Evolutionary conservation across 75 land plant genomes (phyloP), one percentile per base, ranked within the genome.

Genomic region (Pinus tabuliformis): DNA sequence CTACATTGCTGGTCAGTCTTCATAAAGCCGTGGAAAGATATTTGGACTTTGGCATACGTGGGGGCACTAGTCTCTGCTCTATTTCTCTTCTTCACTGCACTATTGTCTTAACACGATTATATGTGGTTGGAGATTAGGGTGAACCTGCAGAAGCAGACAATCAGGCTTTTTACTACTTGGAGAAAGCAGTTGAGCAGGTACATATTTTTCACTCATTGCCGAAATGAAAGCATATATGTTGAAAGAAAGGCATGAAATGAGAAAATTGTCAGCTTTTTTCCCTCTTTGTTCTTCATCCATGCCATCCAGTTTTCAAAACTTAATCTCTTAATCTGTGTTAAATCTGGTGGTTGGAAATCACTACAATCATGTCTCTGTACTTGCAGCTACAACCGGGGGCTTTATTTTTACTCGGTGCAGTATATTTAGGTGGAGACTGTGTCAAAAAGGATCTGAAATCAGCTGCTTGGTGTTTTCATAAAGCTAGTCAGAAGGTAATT

Each of bases 381-480:
- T 76, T 82, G 39, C 81, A 93, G 97, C 76, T 90, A 85, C 94
- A 91, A 82, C 92, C 94, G 75, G 94, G 85, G 62, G 92, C 95
- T 68, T 83, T 94, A 30, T 94, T 89, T 77, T 85, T 94, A 73
- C 82, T 90, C 26, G 97, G 95, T 71, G 78, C 92, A 56, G 83
- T 88, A 42, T 90, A 90, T 78, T 74, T 90, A 63, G 84, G 86
- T 59, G 97, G 97, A 72, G 94, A 89, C 37, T 88, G 81, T 64
- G 85, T 88, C 79, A 83, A 78, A 58, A 81, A 81, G 76, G 92
- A 94, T 78, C 71, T 85, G 36, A 83, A 84, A 65, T 84, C 80
- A 36, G 97, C 94, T 73, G 81, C 90, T 30, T 92, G 92, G 92
- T 94, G 97, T 77, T 94, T 94, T 73, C 91, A 90, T 56, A 89